These are phyloP conservation scores for Tarenaya hassleriana DNA, from an alignment of 345 rosid genomes.

Conservation along the genomic window DNA sequence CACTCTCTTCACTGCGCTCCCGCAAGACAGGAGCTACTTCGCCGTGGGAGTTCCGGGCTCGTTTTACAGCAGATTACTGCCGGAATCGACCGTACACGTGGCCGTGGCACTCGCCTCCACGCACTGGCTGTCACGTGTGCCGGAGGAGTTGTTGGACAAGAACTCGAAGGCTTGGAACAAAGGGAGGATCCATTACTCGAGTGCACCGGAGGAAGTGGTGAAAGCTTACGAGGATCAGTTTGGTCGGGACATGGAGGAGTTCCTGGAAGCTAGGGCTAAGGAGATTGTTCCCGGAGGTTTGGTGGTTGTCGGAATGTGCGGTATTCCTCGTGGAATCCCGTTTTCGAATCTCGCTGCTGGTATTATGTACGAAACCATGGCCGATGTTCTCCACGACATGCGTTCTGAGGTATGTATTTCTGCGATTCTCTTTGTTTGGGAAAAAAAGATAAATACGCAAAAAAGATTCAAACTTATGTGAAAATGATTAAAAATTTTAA, in stretches of 20 bases:
- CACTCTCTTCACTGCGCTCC: slow-evolving; percentile 37
- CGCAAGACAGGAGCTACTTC: slow-evolving; percentile 21
- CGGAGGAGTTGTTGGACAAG: slow-evolving; percentile 23
- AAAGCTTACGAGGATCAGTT: slow-evolving; percentile 32
- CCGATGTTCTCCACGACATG: slow-evolving; percentile 36
- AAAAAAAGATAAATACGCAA: not conserved
- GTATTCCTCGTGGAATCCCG: slow-evolving; percentile 25
- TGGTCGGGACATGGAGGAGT: slow-evolving; percentile 31
- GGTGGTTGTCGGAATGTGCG: slow-evolving; percentile 30
- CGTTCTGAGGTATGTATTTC: slow-evolving; percentile 26
- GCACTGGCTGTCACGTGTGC: slow-evolving; percentile 31
- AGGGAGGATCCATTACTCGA: slow-evolving; percentile 34
- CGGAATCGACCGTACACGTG: slow-evolving; percentile 27
- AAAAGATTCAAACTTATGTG: not conserved
- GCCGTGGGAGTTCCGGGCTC: slow-evolving; percentile 34
- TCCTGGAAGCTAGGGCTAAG: slow-evolving; percentile 34
- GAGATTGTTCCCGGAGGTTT: slow-evolving; percentile 35
- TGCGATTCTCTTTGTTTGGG: no score
- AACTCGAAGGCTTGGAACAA: slow-evolving; percentile 36
- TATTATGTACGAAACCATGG: slow-evolving; percentile 23
- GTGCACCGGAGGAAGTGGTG: slow-evolving; percentile 26
- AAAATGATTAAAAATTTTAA: no score
- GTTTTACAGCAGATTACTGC: slow-evolving; percentile 34
- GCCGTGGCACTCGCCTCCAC: not conserved
- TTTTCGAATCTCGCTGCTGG: slow-evolving; percentile 14